These are phyloP conservation scores for Chlamydomonas sphaeroides DNA, from an alignment of 139 green algal species.

Conservation along the genomic window DNA sequence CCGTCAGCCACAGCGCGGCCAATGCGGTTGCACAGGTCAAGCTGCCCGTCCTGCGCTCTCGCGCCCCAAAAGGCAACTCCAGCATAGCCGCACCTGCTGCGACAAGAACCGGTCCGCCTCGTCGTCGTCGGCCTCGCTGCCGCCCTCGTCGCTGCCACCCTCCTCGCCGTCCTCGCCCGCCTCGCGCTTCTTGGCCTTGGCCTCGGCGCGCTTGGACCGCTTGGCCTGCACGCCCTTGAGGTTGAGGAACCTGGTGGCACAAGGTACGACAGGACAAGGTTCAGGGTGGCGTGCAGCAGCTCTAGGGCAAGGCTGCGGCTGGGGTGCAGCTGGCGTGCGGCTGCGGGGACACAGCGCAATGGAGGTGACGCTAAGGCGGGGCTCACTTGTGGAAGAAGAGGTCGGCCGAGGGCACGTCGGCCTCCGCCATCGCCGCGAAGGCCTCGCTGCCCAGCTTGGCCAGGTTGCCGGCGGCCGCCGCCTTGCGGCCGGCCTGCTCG, in stretches of 20 bases:
- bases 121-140: slow-evolving; percentile 41
- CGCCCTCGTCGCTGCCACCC: slow-evolving; percentile 9
- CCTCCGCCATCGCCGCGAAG: slow-evolving; percentile 77
- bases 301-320: too few relatives aligned
- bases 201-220: slow-evolving; percentile 21
- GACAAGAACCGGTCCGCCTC: slow-evolving; percentile 48
- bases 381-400: slow-evolving; percentile 88
- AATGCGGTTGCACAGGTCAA: too few relatives aligned
- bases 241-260: slow-evolving; percentile 65
- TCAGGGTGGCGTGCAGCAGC: too few relatives aligned
- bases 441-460: slow-evolving; percentile 57
- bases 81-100: slow-evolving; percentile 33
- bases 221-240: slow-evolving; percentile 56
- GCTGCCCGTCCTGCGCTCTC: slow-evolving; percentile 47
- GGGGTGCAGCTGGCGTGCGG: too few relatives aligned
- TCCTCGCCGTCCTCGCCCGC: slow-evolving; percentile 38
- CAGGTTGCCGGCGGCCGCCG: not conserved
- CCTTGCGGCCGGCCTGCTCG: not conserved
- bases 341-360: too few relatives aligned
- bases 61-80: too few relatives aligned
- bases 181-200: slow-evolving; percentile 3
- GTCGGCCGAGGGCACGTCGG: slow-evolving; percentile 75
- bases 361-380: not conserved
- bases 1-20: too few relatives aligned
- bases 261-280: too few relatives aligned